Conservation (phyloP, 768 basidiomycete genomes). For the Basidioascus undulatus region DNA sequence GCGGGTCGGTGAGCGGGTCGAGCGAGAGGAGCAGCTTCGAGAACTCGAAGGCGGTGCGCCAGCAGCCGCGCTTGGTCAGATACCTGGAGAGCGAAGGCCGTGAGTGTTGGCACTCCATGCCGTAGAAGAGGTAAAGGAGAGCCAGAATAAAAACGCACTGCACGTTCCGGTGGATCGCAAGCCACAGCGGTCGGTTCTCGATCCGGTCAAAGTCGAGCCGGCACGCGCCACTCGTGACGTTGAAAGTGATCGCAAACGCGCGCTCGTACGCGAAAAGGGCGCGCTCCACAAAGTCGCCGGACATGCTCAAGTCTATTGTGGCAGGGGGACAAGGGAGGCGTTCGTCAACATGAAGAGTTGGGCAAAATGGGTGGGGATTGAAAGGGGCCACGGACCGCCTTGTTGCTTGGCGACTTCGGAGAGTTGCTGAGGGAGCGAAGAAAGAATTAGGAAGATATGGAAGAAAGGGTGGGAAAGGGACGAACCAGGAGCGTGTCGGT, state of each 20-base stretch:
- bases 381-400: slow-evolving; percentile 33
- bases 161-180: slow-evolving; percentile 62
- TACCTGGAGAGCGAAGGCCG: slow-evolving; percentile 42
- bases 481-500: slow-evolving; percentile 71
- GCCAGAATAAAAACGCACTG: slow-evolving; percentile 26
- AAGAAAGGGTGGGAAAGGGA: no score
- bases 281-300: slow-evolving; percentile 73
- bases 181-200: slow-evolving; percentile 80
- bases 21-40: slow-evolving; percentile 60
- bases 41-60: slow-evolving; percentile 76
- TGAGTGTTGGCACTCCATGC: no score
- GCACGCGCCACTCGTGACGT: slow-evolving; percentile 51
- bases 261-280: slow-evolving; percentile 83
- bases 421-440: no score
- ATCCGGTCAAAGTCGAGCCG: slow-evolving; percentile 73
- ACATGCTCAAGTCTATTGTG: slow-evolving; percentile 44
- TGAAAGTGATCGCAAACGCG: slow-evolving; percentile 65
- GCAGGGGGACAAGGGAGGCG: not conserved
- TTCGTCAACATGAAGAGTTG: not conserved
- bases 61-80: slow-evolving; percentile 66
- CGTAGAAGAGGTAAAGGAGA: not conserved
- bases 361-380: not conserved
- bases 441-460: no score
- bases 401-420: slow-evolving; percentile 65
- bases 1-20: slow-evolving; percentile 71